These are phyloP conservation scores for Sphaerobolus stellatus DNA, from an alignment of 1,284 basidiomycete genomes.

Conservation along the genomic window DNA sequence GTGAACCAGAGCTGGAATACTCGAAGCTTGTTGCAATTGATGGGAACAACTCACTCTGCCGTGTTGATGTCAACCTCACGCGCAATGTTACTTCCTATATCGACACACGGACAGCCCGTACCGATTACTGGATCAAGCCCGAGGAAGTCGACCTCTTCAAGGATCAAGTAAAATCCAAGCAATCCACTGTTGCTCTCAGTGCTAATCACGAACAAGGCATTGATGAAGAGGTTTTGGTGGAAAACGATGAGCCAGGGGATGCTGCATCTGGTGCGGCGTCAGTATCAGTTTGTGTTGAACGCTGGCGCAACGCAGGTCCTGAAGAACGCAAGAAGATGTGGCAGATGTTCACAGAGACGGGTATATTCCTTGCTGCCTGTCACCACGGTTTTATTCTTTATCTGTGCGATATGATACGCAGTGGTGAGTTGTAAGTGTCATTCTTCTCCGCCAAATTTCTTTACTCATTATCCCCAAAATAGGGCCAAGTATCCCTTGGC, in stretches of 20 bases:
- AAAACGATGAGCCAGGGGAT: constrained; percentile 1
- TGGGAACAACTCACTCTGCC: constrained; percentile 35
- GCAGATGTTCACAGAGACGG: constrained; percentile 11
- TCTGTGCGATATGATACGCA: constrained; percentile 5
- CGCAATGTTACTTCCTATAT: constrained; percentile 4
- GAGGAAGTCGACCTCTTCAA: constrained; percentile 25
- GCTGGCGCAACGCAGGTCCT: constrained; percentile 6
- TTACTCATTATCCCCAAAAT: background rate
- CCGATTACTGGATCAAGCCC: constrained; percentile 17
- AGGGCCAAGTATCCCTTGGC: constrained; percentile 15
- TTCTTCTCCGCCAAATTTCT: background rate
- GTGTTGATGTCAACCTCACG: constrained; percentile 15
- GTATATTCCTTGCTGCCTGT: background rate
- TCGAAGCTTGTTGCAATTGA: constrained; percentile 28
- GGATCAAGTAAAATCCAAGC: constrained; percentile 16
- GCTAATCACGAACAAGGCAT: background rate
- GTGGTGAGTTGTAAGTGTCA: constrained; percentile 6
- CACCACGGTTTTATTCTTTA: background rate
- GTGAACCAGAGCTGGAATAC: constrained; percentile 23
- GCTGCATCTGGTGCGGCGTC: background rate
- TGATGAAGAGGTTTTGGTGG: background rate
- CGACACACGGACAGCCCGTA: constrained; percentile 14
- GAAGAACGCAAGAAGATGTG: constrained; percentile 6
- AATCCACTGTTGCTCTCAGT: background rate
- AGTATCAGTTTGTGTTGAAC: constrained; percentile 13